Conservation (phyloP, 768 basidiomycete genomes). For the Psilocybe sp. region DNA sequence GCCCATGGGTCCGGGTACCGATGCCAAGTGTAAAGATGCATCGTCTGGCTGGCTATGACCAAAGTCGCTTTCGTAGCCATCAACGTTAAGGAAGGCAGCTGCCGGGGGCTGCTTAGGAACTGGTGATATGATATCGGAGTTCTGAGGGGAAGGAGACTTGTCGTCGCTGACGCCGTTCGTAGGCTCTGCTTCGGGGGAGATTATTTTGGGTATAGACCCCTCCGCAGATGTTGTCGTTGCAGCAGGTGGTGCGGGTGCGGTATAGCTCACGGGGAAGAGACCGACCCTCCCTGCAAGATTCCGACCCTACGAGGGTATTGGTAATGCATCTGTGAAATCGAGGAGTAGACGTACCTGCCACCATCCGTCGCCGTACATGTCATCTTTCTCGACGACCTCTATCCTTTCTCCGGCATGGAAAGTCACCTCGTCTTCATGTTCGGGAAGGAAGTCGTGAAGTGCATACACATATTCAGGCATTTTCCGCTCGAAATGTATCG, state of each 20-base stretch:
- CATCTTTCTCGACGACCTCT: conserved; percentile 90
- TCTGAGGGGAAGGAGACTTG: conserved; percentile 37
- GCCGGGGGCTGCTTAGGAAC: conserved; percentile 33
- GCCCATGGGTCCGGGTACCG: conserved; percentile 60
- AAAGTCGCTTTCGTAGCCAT: conserved; percentile 19
- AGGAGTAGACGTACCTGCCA: conserved; percentile 53
- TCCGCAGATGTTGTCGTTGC: not conserved
- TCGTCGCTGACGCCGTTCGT: conserved; percentile 26
- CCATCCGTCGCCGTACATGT: conserved; percentile 93
- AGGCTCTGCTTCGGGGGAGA: conserved; percentile 33
- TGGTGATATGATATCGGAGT: conserved; percentile 29
- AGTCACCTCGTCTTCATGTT: conserved; percentile 90
- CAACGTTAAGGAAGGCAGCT: conserved; percentile 20
- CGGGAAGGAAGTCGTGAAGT: conserved; percentile 83
- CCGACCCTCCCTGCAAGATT: conserved; percentile 82
- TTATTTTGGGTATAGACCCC: conserved; percentile 5
- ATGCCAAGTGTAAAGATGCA: conserved; percentile 14
- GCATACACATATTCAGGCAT: conserved; percentile 89
- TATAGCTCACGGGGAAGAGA: conserved; percentile 89
- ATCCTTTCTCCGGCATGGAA: conserved; percentile 86
- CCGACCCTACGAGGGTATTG: conserved; percentile 59
- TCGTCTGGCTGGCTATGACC: conserved; percentile 10
- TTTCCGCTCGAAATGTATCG: not conserved
- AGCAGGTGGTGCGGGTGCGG: conserved; percentile 47
- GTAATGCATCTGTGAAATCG: not conserved